These are phyloP conservation scores for Nematocida major DNA, from an alignment of 371 early-diverging fungal genomes.

Conservation along the genomic window DNA sequence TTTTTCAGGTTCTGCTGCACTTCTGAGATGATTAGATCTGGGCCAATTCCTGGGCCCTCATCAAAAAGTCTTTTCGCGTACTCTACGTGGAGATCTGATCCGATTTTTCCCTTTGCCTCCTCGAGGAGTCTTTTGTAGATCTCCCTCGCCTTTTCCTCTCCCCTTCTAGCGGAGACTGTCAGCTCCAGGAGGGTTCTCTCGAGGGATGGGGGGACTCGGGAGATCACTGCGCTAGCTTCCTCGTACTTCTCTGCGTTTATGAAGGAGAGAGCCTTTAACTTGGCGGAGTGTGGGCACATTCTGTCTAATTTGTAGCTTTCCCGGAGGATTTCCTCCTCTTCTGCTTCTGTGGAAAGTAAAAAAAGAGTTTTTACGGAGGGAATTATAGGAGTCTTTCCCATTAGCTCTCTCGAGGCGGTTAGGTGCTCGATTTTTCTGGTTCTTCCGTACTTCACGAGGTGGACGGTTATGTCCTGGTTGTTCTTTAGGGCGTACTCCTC, in stretches of 20 bases:
- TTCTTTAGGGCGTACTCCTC: constrained; percentile 22
- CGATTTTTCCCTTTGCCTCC: background rate
- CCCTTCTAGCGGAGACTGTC: background rate
- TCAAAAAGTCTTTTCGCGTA: constrained; percentile 22
- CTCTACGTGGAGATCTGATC: background rate
- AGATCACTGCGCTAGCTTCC: constrained; percentile 3
- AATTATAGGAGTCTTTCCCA: constrained; percentile 1
- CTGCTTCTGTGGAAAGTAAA: background rate
- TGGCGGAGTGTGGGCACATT: background rate
- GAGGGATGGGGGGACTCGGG: background rate
- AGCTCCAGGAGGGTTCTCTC: constrained; percentile 8
- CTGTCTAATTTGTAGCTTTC: constrained; percentile 45
- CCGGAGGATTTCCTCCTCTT: constrained; percentile 11
- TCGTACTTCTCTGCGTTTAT: constrained; percentile 15
- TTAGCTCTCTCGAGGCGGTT: constrained; percentile 3
- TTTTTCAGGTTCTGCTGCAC: background rate
- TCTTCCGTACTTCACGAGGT: constrained; percentile 5
- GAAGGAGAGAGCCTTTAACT: constrained; percentile 20
- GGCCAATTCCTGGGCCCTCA: background rate
- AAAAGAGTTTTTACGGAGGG: background rate
- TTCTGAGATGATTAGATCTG: constrained; percentile 10
- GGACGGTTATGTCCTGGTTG: constrained; percentile 30
- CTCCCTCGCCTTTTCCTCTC: background rate
- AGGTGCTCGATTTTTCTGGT: background rate
- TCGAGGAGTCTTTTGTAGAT: background rate